Conservation (phyloP, 176 grass and related monocot species). For the Aegilops sharonensis region DNA sequence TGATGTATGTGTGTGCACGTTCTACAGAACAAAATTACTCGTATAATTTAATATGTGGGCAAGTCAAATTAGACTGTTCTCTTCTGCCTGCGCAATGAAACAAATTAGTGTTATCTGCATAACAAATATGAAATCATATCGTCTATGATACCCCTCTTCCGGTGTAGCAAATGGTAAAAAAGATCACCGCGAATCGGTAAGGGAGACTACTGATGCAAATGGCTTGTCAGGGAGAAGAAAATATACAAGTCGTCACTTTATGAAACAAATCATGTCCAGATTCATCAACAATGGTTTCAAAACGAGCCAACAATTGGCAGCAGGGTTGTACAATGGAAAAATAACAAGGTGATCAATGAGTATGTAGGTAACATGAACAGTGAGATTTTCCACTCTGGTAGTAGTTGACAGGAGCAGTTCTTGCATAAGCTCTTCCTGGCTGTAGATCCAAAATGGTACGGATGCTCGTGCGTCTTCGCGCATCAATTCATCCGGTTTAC, state of each 20-base stretch:
- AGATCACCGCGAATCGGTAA: neutral
- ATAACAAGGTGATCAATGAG: slow-evolving; percentile 8
- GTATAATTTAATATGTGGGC: neutral
- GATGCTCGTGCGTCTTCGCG: neutral
- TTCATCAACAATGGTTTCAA: slow-evolving; percentile 10
- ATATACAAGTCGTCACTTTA: neutral
- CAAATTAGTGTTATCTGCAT: neutral
- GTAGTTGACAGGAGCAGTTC: slow-evolving; percentile 17
- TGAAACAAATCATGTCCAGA: neutral
- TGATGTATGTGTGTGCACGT: slow-evolving; percentile 1
- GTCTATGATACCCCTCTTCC: neutral
- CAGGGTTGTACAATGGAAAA: slow-evolving; percentile 1
- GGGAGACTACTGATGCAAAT: neutral
- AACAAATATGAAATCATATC: neutral
- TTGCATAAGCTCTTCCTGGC: slow-evolving; percentile 15
- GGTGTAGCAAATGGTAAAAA: neutral
- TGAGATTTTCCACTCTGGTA: slow-evolving; percentile 10
- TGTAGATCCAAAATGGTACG: slow-evolving; percentile 12
- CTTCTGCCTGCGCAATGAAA: neutral
- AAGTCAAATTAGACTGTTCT: neutral
- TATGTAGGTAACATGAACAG: slow-evolving; percentile 24
- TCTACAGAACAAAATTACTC: neutral
- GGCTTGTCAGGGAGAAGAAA: neutral
- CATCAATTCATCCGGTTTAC: slow-evolving; percentile 45
- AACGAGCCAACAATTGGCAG: neutral